A percentile compares a stretch with the other conserved stretches of the same genome.
These are phyloP conservation scores for Pyrenula aspistea DNA, from an alignment of 495 filamentous ascomycete species.

Conservation along the genomic window DNA sequence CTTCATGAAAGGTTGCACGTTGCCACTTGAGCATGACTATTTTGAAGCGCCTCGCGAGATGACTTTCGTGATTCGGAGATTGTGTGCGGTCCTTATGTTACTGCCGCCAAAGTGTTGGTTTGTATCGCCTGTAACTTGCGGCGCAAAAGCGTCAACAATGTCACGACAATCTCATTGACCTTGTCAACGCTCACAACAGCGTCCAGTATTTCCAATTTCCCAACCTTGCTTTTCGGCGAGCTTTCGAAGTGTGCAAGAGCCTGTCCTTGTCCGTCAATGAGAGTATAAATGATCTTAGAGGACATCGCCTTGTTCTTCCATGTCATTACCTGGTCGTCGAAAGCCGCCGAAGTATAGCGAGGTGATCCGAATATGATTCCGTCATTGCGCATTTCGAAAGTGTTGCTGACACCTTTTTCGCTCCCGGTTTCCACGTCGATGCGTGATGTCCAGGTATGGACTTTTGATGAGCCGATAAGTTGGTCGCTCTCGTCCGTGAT, in stretches of 20 bases:
- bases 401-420: neutral
- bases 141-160: neutral
- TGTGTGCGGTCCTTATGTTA: neutral
- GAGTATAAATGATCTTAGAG: neutral
- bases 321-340: neutral
- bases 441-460: neutral
- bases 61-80: no score
- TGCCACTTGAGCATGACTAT: no score
- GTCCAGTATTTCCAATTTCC: neutral
- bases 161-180: neutral
- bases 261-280: neutral
- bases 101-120: neutral
- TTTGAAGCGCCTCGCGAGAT: no score
- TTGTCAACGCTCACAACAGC: neutral
- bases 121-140: neutral
- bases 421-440: neutral
- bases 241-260: neutral
- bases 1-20: no score
- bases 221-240: neutral
- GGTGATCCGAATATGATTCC: neutral
- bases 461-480: neutral
- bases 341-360: neutral
- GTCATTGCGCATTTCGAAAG: neutral
- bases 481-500: neutral
- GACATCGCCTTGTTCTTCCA: neutral